Evolutionary conservation across 108 stramenopile genomes (phyloP).

Genomic region (Mayamaea pseudoterrestris): DNA sequence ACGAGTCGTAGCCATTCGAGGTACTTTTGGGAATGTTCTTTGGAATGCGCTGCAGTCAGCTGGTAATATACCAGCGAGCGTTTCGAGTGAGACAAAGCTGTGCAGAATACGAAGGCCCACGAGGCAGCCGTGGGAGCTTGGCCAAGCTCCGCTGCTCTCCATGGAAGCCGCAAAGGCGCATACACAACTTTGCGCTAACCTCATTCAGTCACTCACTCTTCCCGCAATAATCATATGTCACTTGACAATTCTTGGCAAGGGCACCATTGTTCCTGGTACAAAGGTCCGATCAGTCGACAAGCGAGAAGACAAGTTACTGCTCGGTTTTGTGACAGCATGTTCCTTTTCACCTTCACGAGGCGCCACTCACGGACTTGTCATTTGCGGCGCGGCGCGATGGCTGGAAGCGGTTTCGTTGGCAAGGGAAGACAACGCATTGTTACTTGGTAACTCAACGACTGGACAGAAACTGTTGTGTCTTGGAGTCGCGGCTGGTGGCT

Average conservation of each 20-base stretch:
- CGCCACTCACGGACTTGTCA: conserved; percentile 44
- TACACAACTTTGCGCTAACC: conserved; percentile 15
- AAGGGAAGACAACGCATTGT: too few relatives aligned
- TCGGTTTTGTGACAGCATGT: conserved; percentile 46
- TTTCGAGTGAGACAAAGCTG: not conserved
- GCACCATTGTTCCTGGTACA: conserved; percentile 28
- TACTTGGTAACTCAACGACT: too few relatives aligned
- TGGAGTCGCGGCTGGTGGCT: too few relatives aligned
- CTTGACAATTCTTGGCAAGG: conserved; percentile 37
- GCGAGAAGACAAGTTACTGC: too few relatives aligned
- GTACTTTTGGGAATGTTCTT: conserved; percentile 51
- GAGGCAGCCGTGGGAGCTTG: conserved; percentile 11
- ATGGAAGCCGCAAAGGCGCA: conserved; percentile 15
- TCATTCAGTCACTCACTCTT: conserved; percentile 44
- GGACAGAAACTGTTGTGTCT: too few relatives aligned
- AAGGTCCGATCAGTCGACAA: not conserved
- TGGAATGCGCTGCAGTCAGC: conserved; percentile 28
- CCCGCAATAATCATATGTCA: conserved; percentile 60
- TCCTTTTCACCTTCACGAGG: conserved; percentile 54
- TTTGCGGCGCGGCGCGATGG: conserved; percentile 48
- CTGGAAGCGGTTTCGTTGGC: conserved; percentile 18
- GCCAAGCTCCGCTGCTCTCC: conserved; percentile 27
- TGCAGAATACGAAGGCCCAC: conserved; percentile 15
- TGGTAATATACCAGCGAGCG: conserved; percentile 9
- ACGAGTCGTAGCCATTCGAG: conserved; percentile 48